phyloP scores from a whole-genome alignment of 2,329 filamentous ascomycete species.

The Macrophomina tecta region DNA sequence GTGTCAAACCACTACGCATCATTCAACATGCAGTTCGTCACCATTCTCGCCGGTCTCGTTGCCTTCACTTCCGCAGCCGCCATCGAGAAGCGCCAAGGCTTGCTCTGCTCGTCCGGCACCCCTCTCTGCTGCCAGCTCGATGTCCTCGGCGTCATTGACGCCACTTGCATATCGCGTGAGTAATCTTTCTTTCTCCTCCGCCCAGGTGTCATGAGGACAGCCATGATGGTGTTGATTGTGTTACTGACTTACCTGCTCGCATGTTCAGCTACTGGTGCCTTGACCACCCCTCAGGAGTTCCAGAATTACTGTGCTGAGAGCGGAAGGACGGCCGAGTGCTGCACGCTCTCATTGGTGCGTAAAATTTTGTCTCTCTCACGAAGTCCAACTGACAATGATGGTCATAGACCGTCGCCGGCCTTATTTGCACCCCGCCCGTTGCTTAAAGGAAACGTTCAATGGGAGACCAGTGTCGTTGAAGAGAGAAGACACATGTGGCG shows the following conservation, averaged over 20 bases:
- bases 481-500: neutral
- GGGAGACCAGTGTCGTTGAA: neutral
- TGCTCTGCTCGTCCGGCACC: conserved; percentile 18
- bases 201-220: no score
- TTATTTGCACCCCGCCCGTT: conserved; percentile 5
- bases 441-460: neutral
- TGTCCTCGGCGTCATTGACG: conserved; percentile 17
- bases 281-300: conserved; percentile 10
- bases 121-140: conserved; percentile 26
- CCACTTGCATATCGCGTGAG: conserved; percentile 13
- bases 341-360: conserved; percentile 24
- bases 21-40: conserved; percentile 13
- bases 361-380: neutral
- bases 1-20: neutral
- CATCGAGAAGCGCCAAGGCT: neutral
- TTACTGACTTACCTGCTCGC: neutral
- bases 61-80: no score
- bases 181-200: neutral
- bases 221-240: no score
- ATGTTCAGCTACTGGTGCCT: conserved; percentile 2
- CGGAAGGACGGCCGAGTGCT: conserved; percentile 23
- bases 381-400: neutral
- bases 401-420: conserved; percentile 9
- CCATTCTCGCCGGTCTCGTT: conserved; percentile 52
- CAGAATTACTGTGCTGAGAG: conserved; percentile 14